Evolutionary conservation across 2,329 filamentous ascomycete species (phyloP), one percentile per base, ranked within the genome.

Genomic region (Ceratocystiopsis sp.): DNA sequence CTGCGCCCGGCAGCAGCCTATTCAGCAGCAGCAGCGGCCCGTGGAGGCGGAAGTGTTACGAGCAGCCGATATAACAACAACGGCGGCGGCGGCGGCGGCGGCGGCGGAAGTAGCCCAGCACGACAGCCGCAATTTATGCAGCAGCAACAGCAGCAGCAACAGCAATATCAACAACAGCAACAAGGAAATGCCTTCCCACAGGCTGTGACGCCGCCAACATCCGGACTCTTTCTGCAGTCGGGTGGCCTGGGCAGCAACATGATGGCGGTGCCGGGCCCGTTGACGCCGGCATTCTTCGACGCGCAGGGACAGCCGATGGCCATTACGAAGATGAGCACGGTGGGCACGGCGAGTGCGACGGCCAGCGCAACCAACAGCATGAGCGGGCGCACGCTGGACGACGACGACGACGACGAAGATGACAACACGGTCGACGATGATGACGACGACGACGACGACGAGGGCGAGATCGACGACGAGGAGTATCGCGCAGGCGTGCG

Each of bases 301-400:
- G 71, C 73, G 41, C 78, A 75, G 52, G 74, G 81, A 25, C 79
- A 78, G 55, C 83, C 67, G 51, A 75, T 65, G 53, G 79, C 67
- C 50, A 71, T 65, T 48, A 89, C 65, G 63, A 84, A 71, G 75
- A 91, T 78, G 62, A 91, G 83, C 64, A 96, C 89, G 0, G 87
- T 95, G 19, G 89, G 89, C 46, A 84, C 80, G 40, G 89, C 89
- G 25, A 89, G 82, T 51, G 89, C 87, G 2, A 95, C 87, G 0
- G 89, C 89, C 25, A 89, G 82, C 51, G 89, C 87, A 2, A 95
- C 87, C 0, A 82, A 80, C 45, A 86, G 80, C 40, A 13, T 46
- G 25, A 47, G 42, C 35, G 46, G 45, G 13, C 45, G 42, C 35
- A 49, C 46, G 9, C 32, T 47, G 12, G 46, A 41, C 16, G 72